phyloP scores from a whole-genome alignment of 75 land plant species.

The Pinus taeda region DNA sequence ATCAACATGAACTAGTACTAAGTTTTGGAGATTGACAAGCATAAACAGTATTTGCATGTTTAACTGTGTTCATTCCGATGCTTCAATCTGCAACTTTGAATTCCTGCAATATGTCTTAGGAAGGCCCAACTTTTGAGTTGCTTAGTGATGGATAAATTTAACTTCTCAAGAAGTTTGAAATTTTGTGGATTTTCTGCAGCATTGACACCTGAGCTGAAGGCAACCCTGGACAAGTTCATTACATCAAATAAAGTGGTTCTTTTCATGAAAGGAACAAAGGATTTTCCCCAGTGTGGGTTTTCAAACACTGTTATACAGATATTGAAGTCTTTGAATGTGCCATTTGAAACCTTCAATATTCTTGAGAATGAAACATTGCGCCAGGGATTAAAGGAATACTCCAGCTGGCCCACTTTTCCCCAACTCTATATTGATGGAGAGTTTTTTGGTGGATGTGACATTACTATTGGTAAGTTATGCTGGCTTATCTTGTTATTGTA shows the following conservation, averaged over 20 bases:
- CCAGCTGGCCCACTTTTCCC: conserved; percentile 97
- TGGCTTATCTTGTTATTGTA: background rate
- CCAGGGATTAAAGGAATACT: conserved; percentile 86
- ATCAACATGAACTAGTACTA: background rate
- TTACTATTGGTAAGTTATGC: conserved; percentile 66
- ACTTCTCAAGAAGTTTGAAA: background rate
- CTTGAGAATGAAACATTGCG: conserved; percentile 82
- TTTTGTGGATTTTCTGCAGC: conserved; percentile 37
- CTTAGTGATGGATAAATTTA: background rate
- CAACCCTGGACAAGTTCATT: conserved; percentile 80
- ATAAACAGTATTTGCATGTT: background rate
- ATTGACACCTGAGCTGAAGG: conserved; percentile 75
- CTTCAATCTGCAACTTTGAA: background rate
- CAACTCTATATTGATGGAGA: conserved; percentile 97
- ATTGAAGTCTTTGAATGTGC: conserved; percentile 68
- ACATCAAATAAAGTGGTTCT: conserved; percentile 83
- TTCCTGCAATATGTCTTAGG: background rate
- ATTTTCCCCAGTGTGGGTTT: conserved; percentile 97
- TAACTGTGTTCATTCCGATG: background rate
- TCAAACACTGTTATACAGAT: conserved; percentile 94
- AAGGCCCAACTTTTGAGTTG: background rate
- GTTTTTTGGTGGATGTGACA: conserved; percentile 97
- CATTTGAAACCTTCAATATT: conserved; percentile 85
- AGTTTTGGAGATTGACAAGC: background rate
- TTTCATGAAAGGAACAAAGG: conserved; percentile 96